Evolutionary conservation across 139 green algal species (phyloP).

Genomic region (Chlamydomonas schloesseri): DNA sequence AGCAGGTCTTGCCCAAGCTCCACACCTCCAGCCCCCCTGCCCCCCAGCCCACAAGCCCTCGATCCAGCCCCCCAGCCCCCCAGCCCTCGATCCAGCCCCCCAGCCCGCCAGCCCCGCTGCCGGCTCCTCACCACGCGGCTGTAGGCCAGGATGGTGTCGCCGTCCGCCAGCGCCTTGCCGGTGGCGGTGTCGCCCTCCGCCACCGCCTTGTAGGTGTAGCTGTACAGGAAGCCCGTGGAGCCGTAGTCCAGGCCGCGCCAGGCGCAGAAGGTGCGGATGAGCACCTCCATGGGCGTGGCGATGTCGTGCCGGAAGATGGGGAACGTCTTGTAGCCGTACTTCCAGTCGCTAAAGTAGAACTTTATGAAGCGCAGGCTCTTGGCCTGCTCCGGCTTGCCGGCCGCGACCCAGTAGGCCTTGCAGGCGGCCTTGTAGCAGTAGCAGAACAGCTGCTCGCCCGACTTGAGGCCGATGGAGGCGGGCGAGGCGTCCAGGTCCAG

Average conservation of each 20-base stretch:
- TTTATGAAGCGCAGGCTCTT: slow-evolving; percentile 42
- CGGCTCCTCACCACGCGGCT: slow-evolving; percentile 35
- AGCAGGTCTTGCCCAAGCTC: no score
- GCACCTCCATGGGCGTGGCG: slow-evolving; percentile 40
- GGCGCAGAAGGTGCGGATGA: slow-evolving; percentile 53
- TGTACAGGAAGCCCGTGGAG: slow-evolving; percentile 54
- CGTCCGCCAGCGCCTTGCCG: slow-evolving; percentile 45
- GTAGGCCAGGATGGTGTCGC: slow-evolving; percentile 54
- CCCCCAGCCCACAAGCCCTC: no score
- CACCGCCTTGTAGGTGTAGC: slow-evolving; percentile 55
- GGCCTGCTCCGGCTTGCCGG: slow-evolving; percentile 16
- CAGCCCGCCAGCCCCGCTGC: neutral
- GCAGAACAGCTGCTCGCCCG: slow-evolving; percentile 45
- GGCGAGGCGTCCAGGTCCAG: slow-evolving; percentile 44
- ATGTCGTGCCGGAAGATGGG: slow-evolving; percentile 57
- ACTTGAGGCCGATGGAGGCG: slow-evolving; percentile 31
- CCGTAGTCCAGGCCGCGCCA: slow-evolving; percentile 49
- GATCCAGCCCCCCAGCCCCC: no score
- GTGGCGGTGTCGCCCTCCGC: slow-evolving; percentile 40
- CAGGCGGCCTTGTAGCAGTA: slow-evolving; percentile 47
- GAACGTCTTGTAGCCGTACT: slow-evolving; percentile 50
- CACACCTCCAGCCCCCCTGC: no score
- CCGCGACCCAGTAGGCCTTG: slow-evolving; percentile 18
- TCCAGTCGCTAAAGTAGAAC: slow-evolving; percentile 52
- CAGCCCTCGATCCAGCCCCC: neutral